Conservation (phyloP, 2,329 filamentous ascomycete genomes). For the Huntiella savannae region DNA sequence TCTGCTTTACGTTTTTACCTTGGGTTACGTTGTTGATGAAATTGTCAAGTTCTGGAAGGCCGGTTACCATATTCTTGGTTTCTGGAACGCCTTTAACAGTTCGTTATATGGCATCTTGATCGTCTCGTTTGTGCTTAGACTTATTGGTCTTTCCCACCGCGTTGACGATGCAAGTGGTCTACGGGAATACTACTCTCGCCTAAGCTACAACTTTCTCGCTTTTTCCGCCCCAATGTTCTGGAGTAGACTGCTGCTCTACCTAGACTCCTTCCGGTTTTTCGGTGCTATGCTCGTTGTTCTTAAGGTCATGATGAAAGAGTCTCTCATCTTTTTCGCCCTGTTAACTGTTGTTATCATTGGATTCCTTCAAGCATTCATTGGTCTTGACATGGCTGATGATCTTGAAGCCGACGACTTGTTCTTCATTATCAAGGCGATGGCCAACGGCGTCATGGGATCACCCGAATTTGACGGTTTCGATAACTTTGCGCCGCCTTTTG, state of each 20-base stretch:
- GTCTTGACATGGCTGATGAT: slow-evolving; percentile 66
- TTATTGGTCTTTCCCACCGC: slow-evolving; percentile 53
- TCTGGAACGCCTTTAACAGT: slow-evolving; percentile 93
- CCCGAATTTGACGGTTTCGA: slow-evolving; percentile 84
- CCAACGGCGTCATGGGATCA: slow-evolving; percentile 77
- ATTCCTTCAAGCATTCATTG: slow-evolving; percentile 88
- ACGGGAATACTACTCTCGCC: slow-evolving; percentile 48
- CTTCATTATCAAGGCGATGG: slow-evolving; percentile 66
- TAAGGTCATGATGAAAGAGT: slow-evolving; percentile 88
- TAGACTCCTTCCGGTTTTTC: slow-evolving; percentile 89
- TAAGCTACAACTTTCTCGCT: slow-evolving; percentile 87
- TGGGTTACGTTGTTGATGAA: slow-evolving; percentile 83
- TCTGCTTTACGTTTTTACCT: slow-evolving; percentile 74
- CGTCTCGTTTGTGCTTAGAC: slow-evolving; percentile 58
- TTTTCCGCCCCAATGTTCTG: slow-evolving; percentile 95
- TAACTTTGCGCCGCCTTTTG: slow-evolving; percentile 78
- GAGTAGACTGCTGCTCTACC: slow-evolving; percentile 76
- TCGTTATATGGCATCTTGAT: slow-evolving; percentile 62
- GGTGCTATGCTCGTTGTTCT: slow-evolving; percentile 95
- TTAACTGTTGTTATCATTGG: slow-evolving; percentile 65
- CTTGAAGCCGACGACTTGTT: slow-evolving; percentile 46
- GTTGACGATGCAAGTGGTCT: slow-evolving; percentile 15
- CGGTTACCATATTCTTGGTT: slow-evolving; percentile 74
- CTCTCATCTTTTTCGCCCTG: slow-evolving; percentile 87
- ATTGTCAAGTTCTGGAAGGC: slow-evolving; percentile 82